A percentile compares a stretch with the other conserved stretches of the same genome.
Evolutionary conservation across 306 rosid genomes (phyloP).

Genomic region (Parietaria judaica): DNA sequence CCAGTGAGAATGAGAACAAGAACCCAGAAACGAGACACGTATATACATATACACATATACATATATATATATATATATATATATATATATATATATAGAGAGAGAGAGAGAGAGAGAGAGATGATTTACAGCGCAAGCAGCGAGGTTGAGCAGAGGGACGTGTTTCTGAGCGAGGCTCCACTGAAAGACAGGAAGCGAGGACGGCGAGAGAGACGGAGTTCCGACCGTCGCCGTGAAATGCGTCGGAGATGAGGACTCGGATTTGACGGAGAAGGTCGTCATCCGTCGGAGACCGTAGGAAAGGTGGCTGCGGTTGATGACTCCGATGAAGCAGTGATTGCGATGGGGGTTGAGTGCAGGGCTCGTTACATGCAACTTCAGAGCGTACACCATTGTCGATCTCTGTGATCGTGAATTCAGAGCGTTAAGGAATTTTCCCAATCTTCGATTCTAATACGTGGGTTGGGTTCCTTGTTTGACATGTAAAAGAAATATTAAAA

Average conservation of each 20-base stretch:
- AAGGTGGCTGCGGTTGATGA: slow-evolving; percentile 13
- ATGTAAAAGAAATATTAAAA: too few relatives aligned
- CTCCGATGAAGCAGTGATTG: slow-evolving; percentile 9
- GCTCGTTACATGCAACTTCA: slow-evolving; percentile 33
- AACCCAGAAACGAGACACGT: too few relatives aligned
- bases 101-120: slow-evolving; percentile 2
- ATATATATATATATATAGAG: too few relatives aligned
- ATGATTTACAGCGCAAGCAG: slow-evolving; percentile 59
- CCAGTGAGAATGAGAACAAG: not conserved
- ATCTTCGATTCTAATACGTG: too few relatives aligned
- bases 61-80: too few relatives aligned
- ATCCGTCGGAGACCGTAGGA: slow-evolving; percentile 13
- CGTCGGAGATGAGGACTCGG: slow-evolving; percentile 12
- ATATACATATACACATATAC: too few relatives aligned
- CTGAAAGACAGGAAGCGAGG: slow-evolving; percentile 30
- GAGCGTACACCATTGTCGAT: slow-evolving; percentile 29
- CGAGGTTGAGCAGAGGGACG: slow-evolving; percentile 48
- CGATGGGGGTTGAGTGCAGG: slow-evolving; percentile 14
- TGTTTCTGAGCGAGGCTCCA: slow-evolving; percentile 62
- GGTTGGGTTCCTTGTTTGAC: too few relatives aligned
- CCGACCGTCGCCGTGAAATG: slow-evolving; percentile 45
- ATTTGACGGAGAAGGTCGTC: slow-evolving; percentile 23
- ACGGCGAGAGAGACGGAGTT: slow-evolving; percentile 21
- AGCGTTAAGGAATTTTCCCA: too few relatives aligned
- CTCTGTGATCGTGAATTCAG: not conserved